Evolutionary conservation across 768 basidiomycete genomes (phyloP), one percentile per base, ranked within the genome.

Genomic region (Hortiboletus flavorubellus): DNA sequence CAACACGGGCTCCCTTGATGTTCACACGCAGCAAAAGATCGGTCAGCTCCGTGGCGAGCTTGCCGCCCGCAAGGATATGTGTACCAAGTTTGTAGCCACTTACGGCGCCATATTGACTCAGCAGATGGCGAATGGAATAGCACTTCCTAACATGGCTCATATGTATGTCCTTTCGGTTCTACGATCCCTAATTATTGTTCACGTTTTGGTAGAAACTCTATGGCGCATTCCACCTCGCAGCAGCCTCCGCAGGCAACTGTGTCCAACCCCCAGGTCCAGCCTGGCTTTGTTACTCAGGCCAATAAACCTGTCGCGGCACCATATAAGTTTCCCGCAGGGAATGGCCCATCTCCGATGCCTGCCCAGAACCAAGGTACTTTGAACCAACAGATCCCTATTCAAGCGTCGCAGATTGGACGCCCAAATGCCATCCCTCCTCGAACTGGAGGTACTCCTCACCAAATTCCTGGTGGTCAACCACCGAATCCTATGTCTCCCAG

Each of bases 361-460:
- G 12, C 56, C 11, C 70, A 66, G 47, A 49, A 10, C 16, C 66
- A 63, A 45, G 38, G 52, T 33, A 3, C 48, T 21, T 40, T 60
- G 38, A 64, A 57, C 51, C 65, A 69, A 23, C 76, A 73, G 42
- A 60, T 69, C 33, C 68, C 75, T 35, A 55, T 66, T 8, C 72
- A 70, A 48, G 53, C 71, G 7, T 58, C 68, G 15, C 73, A 68
- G 30, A 62, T 73, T 49, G 63, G 43, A 29, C 60, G 73, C 4
- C 64, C 66, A 26, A 61, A 63, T 53, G 55, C 59, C 45, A 64
- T 73, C 23, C 76, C 76, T 15, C 70, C 75, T 21, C 76, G 78
- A 30, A 66, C 75, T 11, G 72, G 64, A 10, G 66, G 71, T 8
- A 74, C 75, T 8, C 72, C 75, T 15, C 73, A 75, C 23, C 78